phyloP scores from a whole-genome alignment of 2,329 filamentous ascomycete species.

The Dothideomycetes sp. region DNA sequence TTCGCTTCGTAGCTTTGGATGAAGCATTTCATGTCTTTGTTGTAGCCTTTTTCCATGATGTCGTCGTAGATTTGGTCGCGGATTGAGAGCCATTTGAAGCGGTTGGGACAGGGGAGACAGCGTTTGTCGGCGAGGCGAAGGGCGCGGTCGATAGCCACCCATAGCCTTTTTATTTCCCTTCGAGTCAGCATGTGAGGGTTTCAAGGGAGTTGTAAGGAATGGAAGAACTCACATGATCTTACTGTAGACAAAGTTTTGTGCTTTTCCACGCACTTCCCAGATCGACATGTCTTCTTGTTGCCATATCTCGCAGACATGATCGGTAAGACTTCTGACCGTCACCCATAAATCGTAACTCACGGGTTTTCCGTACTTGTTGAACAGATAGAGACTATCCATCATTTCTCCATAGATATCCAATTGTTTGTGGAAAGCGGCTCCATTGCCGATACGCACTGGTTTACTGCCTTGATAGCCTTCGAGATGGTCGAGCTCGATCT shows the following conservation, averaged over 20 bases:
- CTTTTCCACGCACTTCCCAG: conserved; percentile 69
- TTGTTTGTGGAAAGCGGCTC: conserved; percentile 65
- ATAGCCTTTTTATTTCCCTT: conserved; percentile 35
- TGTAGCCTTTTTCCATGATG: conserved; percentile 72
- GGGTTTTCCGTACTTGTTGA: conserved; percentile 41
- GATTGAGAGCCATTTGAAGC: conserved; percentile 50
- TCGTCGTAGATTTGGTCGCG: conserved; percentile 64
- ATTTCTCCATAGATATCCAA: conserved; percentile 62
- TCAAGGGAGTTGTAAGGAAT: too few species aligned
- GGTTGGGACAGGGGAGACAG: conserved; percentile 58
- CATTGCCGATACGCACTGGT: conserved; percentile 69
- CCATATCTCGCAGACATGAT: conserved; percentile 62
- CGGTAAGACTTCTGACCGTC: conserved; percentile 56
- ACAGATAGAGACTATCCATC: conserved; percentile 61
- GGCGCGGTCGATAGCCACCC: conserved; percentile 61
- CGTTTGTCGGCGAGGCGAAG: conserved; percentile 42
- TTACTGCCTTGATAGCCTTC: conserved; percentile 62
- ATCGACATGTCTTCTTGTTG: conserved; percentile 67
- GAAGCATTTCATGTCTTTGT: conserved; percentile 59
- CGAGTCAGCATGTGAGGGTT: too few species aligned
- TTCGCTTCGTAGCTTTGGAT: conserved; percentile 67
- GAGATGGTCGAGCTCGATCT: conserved; percentile 58
- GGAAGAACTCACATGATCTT: conserved; percentile 54
- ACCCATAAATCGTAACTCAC: conserved; percentile 68
- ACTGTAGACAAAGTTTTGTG: conserved; percentile 72